Base-by-base conservation (phyloP, 441 rosid genomes). In the Corymbia calophylla region DNA sequence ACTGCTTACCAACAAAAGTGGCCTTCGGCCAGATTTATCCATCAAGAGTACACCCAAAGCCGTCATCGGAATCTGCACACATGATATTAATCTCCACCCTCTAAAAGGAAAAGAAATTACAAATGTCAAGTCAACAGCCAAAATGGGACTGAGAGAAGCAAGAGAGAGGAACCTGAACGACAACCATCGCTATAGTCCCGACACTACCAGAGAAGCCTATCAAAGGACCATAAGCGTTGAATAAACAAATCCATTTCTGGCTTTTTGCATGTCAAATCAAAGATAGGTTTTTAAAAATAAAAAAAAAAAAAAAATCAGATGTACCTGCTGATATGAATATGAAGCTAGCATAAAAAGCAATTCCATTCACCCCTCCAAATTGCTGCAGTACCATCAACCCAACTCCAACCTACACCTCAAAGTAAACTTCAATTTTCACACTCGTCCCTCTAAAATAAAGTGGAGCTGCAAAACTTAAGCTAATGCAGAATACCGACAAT, bases 1-100 rank as follows among this genome's bases (percentile, higher is more conserved):
- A 12, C n/a, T 88, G 86, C 89, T 87, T 92, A 96, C 99, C 93
- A 97, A n/a, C 68, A 97, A 92, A 87, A 97, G 96, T 18, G 95
- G 97, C 31, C 94, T 89, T 90, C 98, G 91, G 53, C 99, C 98
- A 4, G 96, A 94, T 92, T 92, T 93, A 92, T 96, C 99, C 96
- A 95, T 94, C 90, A 97, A 87, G 81, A 94, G 55, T 12, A 93
- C 95, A 82, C 97, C 98, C 85, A 96, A 23, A 60, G 92, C 88
- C 53, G 96, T 94, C 96, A 96, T 95, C 18, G 99, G 98, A 89
- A 96, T 89, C 99, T 97, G 93, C 87, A 93, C 44, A 55, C 1
- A 0, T 55, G 88, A 89, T 88, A 91, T 91, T 48, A n/a, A 51
- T 70, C 8, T 55, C 88, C 39, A 25, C n/a, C 88, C 64, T 73